Conservation (phyloP, 78 protist species). For the Emiliania huxleyi region DNA sequence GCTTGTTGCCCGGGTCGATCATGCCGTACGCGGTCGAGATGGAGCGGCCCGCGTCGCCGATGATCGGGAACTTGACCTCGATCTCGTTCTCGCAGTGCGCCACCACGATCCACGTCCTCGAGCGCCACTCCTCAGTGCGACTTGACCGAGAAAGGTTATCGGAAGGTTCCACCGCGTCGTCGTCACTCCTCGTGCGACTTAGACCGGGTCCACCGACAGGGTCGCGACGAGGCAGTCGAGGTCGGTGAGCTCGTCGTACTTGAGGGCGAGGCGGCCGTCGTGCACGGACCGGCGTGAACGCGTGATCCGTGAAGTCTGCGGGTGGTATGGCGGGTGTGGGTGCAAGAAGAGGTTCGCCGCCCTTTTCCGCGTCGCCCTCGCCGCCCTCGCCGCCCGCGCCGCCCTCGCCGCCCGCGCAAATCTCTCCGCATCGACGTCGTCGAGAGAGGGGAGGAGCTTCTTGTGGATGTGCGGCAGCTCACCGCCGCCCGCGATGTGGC, state of each 20-base stretch:
- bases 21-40: background rate
- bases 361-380: too few species aligned
- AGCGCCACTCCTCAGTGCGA: too few species aligned
- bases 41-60: constrained; percentile 17
- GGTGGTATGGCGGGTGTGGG: too few species aligned
- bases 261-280: constrained; percentile 52
- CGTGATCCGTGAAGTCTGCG: constrained; percentile 63
- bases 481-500: too few species aligned
- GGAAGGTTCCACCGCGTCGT: too few species aligned
- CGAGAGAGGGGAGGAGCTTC: too few species aligned
- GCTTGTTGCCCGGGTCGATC: constrained; percentile 30
- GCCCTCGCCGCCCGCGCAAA: too few species aligned
- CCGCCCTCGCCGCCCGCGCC: too few species aligned
- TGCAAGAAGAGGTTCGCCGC: too few species aligned
- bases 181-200: constrained; percentile 60
- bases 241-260: constrained; percentile 51
- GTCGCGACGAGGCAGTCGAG: constrained; percentile 71
- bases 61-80: constrained; percentile 5
- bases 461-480: too few species aligned
- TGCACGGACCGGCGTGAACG: constrained; percentile 88
- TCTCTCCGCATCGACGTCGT: too few species aligned
- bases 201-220: constrained; percentile 53
- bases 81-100: constrained; percentile 3
- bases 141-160: too few species aligned
- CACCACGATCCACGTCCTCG: constrained; percentile 69